Evolutionary conservation across 2,329 filamentous ascomycete genomes (phyloP), one percentile per base, ranked within the genome.

Genomic region (Rhinocladiella similis): DNA sequence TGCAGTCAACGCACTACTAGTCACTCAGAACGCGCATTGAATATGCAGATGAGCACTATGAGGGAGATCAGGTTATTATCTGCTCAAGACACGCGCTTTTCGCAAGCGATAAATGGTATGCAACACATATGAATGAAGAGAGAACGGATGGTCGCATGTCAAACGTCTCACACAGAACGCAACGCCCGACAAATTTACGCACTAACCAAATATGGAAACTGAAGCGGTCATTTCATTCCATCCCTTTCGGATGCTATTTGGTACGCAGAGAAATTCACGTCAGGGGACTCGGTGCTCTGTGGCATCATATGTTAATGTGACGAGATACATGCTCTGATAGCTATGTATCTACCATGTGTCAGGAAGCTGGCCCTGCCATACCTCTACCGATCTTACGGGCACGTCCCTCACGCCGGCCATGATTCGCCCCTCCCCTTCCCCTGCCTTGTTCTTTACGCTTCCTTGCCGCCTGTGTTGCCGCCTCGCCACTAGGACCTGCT

Each of bases 331-430:
- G 10, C 10, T 33, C 3, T 33, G 10, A 12, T 12, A 10, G 29
- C 3, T 33, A 33, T 33, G 29, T 33, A 33, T 33, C 10, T 33
- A 9, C 10, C 29, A 4, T 33, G 29, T 7, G 29, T 55, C 33
- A 45, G 27, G 25, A 48, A 41, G 50, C n/a, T 19, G 52, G 48
- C 16, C 59, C 59, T 29, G 49, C 58, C 62, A 66, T 65, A 12
- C 65, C 65, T 57, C 63, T 54, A 27, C 58, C 65, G 52, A 66
- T 61, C 54, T 66, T 66, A 20, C 58, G 60, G 9, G 65, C 63
- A 50, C 65, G 50, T 16, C 62, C 65, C 52, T 66, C 63, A 13
- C 65, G 59, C n/a, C 63, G 57, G 38, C 53, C 48, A 51, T 65
- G 58, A 56, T 61, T 63, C 10, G 59, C 59, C 47, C 64, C 63